A percentile compares a stretch with the other conserved stretches of the same genome.
These are phyloP conservation scores for Boletus pseudo-olivaceus DNA, from an alignment of 768 basidiomycete genomes.

Conservation along the genomic window DNA sequence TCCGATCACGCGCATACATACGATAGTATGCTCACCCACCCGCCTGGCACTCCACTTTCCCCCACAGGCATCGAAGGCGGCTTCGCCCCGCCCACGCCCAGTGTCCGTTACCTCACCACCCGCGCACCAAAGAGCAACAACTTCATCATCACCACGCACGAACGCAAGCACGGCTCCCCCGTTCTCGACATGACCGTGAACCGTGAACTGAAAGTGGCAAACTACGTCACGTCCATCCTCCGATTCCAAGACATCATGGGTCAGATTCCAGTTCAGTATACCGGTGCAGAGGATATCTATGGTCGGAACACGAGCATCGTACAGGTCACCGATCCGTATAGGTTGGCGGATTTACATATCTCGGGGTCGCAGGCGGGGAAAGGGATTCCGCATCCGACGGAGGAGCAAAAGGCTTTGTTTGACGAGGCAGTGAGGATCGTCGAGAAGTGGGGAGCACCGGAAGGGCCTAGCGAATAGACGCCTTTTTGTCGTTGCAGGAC, in stretches of 20 bases:
- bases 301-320: slow-evolving; percentile 63
- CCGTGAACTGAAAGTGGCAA: slow-evolving; percentile 35
- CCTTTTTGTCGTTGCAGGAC: too few species aligned
- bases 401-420: slow-evolving; percentile 65
- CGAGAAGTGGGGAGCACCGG: slow-evolving; percentile 36
- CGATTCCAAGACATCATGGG: slow-evolving; percentile 60
- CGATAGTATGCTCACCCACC: not conserved
- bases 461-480: not conserved
- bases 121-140: slow-evolving; percentile 30
- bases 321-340: slow-evolving; percentile 35
- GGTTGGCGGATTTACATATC: not conserved
- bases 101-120: slow-evolving; percentile 52
- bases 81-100: slow-evolving; percentile 65
- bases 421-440: slow-evolving; percentile 68
- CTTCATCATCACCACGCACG: slow-evolving; percentile 45
- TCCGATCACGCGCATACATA: not conserved
- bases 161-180: slow-evolving; percentile 48
- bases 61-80: slow-evolving; percentile 47
- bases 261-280: slow-evolving; percentile 34
- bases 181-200: slow-evolving; percentile 38
- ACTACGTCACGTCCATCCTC: slow-evolving; percentile 1
- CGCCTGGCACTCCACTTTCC: not conserved
- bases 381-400: slow-evolving; percentile 48
- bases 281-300: slow-evolving; percentile 71
- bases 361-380: slow-evolving; percentile 54